A percentile compares a stretch with the other conserved stretches of the same genome.
These are phyloP conservation scores for Cordia subcordata DNA, from an alignment of 257 asterid genomes.

Conservation along the genomic window DNA sequence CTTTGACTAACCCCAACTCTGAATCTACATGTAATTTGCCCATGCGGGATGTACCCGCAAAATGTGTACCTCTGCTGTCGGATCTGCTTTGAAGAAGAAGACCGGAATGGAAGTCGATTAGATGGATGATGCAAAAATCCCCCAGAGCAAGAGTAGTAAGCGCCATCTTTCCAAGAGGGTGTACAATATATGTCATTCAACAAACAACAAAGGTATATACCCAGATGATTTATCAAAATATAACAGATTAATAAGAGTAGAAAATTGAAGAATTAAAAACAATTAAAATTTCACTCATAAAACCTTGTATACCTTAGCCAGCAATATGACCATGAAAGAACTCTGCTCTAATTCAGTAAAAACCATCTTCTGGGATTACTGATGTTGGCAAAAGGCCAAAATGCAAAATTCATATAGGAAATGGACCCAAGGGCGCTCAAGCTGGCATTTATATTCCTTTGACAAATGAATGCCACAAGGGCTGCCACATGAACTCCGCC, in stretches of 20 bases:
- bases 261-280: too few relatives aligned
- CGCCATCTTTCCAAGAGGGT: slow-evolving; percentile 10
- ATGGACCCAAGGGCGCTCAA: slow-evolving; percentile 27
- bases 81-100: not conserved
- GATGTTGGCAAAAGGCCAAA: slow-evolving; percentile 68
- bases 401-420: slow-evolving; percentile 46
- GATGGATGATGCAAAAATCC: not conserved
- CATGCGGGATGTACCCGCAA: not conserved
- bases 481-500: slow-evolving; percentile 67
- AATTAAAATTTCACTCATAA: not conserved
- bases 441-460: slow-evolving; percentile 31
- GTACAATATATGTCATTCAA: too few relatives aligned
- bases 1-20: not conserved
- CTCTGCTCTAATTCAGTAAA: slow-evolving; percentile 43
- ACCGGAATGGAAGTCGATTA: not conserved
- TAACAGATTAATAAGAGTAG: too few relatives aligned
- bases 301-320: slow-evolving; percentile 36
- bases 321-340: slow-evolving; percentile 32
- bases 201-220: too few relatives aligned
- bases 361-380: slow-evolving; percentile 34
- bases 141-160: slow-evolving; percentile 13
- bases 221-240: too few relatives aligned
- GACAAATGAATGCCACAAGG: slow-evolving; percentile 49
- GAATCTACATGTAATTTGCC: not conserved
- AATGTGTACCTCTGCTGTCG: not conserved